Percentiles rank a stretch among this genome's conserved stretches.
These are phyloP conservation scores for Ascochyta viciae-villosae DNA, from an alignment of 2,329 filamentous ascomycete species.

Conservation along the genomic window DNA sequence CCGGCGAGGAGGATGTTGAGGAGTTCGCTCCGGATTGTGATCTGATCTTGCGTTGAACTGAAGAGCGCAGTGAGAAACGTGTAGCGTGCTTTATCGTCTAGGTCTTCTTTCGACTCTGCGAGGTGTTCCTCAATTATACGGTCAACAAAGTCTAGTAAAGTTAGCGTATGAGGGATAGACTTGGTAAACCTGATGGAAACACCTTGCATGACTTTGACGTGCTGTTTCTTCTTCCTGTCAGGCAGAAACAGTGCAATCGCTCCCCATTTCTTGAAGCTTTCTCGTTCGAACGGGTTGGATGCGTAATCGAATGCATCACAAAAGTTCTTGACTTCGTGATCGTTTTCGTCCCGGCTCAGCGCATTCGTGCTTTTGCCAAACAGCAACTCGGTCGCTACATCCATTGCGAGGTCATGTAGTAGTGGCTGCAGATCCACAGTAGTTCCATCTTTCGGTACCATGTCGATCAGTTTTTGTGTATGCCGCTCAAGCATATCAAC, in stretches of 20 bases:
- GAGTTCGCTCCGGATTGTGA: conserved; percentile 36
- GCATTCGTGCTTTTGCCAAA: conserved; percentile 34
- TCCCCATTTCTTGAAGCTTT: conserved; percentile 22
- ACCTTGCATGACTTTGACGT: conserved; percentile 28
- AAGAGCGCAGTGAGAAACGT: conserved; percentile 36
- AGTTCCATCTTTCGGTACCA: conserved; percentile 28
- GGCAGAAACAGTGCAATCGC: conserved; percentile 23
- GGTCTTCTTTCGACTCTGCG: background rate
- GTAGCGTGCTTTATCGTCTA: conserved; percentile 15
- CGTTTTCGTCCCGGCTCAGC: conserved; percentile 2
- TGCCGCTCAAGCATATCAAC: conserved; percentile 33
- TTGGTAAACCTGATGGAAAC: background rate
- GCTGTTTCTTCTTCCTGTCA: conserved; percentile 21
- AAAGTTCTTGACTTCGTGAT: conserved; percentile 20
- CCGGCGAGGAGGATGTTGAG: conserved; percentile 46
- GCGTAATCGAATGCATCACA: conserved; percentile 36
- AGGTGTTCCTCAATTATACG: conserved; percentile 2
- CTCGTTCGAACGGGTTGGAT: conserved; percentile 21
- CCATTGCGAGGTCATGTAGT: conserved; percentile 35
- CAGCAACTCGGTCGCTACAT: conserved; percentile 37
- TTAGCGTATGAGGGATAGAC: background rate
- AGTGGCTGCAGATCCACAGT: conserved; percentile 37
- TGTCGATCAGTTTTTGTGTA: conserved; percentile 21
- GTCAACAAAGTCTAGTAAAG: conserved; percentile 6
- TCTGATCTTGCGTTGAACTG: conserved; percentile 23